Percentiles rank a stretch among this genome's conserved stretches.
Evolutionary conservation across 176 grass and related monocot species (phyloP).

Genomic region (Triticum monococcum): DNA sequence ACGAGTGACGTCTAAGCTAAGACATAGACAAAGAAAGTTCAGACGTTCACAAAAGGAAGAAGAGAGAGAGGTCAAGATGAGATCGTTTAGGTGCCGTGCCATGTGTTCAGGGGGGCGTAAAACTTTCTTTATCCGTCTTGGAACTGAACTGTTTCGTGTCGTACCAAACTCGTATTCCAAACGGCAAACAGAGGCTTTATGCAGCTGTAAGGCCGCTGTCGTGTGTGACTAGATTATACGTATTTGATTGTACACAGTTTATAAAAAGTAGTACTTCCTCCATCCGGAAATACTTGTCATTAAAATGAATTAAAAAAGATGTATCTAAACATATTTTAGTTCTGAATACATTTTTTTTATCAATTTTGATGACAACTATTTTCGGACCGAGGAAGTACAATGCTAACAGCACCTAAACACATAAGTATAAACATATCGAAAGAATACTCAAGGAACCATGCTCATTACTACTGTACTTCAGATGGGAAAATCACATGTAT

Average conservation of each 20-base stretch:
- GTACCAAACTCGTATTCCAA: neutral
- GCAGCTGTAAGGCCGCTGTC: no score
- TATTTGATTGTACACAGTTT: no score
- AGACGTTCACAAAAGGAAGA: neutral
- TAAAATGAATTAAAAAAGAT: no score
- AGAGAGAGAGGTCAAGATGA: neutral
- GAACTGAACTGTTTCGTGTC: neutral
- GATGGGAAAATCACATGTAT: neutral
- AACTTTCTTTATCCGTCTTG: neutral
- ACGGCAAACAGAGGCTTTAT: neutral
- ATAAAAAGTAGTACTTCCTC: no score
- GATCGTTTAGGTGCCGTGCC: neutral
- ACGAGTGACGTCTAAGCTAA: conserved; percentile 39
- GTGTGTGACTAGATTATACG: no score
- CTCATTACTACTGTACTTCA: neutral
- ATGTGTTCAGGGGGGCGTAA: neutral
- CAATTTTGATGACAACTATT: no score
- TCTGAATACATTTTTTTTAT: no score
- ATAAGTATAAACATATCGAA: no score
- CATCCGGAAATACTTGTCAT: no score
- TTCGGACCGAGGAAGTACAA: no score
- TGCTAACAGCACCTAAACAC: no score
- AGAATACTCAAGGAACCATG: neutral
- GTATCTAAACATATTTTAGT: no score
- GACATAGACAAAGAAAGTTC: neutral